These are phyloP conservation scores for Caryopteris hybrid DNA, from an alignment of 305 asterid genomes.

Conservation along the genomic window DNA sequence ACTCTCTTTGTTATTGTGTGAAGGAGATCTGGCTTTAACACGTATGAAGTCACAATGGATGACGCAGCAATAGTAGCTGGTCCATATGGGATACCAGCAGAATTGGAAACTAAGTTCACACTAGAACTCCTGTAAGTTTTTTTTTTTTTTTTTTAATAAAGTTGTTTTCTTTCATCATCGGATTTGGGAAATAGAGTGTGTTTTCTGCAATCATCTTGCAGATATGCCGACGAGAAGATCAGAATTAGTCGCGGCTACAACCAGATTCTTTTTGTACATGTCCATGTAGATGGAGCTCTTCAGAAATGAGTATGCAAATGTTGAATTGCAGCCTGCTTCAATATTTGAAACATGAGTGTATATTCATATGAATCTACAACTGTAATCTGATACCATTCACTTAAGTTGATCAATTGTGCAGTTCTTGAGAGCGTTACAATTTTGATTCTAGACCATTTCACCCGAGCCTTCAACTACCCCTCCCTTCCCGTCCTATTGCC, in stretches of 20 bases:
- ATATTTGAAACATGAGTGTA: too few species aligned
- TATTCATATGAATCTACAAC: too few species aligned
- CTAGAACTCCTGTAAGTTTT: conserved; percentile 58
- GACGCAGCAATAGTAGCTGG: conserved; percentile 91
- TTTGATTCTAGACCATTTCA: too few species aligned
- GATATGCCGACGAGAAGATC: conserved; percentile 76
- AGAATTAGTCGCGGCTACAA: conserved; percentile 68
- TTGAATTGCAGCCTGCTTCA: too few species aligned
- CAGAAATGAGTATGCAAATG: conserved; percentile 8
- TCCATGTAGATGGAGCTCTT: conserved; percentile 34
- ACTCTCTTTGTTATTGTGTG: not conserved
- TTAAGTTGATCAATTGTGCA: too few species aligned
- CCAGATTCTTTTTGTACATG: conserved; percentile 66
- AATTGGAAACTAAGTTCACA: conserved; percentile 66
- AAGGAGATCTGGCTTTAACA: conserved; percentile 59
- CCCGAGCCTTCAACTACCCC: too few species aligned
- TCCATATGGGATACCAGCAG: conserved; percentile 75
- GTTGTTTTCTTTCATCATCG: too few species aligned
- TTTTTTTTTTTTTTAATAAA: not conserved
- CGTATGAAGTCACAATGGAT: conserved; percentile 62
- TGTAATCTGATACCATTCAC: too few species aligned
- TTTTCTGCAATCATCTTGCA: conserved; percentile 22
- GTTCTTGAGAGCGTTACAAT: too few species aligned
- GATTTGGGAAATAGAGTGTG: not conserved
- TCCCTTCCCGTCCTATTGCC: too few species aligned